phyloP scores from a whole-genome alignment of 805 yeast genomes.

The Monosporozyma siamensis region DNA sequence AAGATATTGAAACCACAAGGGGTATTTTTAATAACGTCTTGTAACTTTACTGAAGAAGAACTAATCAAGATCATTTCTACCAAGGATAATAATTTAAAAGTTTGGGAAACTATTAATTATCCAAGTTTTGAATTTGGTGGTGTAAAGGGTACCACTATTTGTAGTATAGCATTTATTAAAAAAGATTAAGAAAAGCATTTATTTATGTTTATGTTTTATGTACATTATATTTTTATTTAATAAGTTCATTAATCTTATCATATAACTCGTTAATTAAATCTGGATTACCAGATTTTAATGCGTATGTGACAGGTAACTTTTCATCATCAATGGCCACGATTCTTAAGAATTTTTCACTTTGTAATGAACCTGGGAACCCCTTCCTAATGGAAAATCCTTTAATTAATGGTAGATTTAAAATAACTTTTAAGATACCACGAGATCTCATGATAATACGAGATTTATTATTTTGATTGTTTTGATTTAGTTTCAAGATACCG shows the following conservation, averaged over 20 bases:
- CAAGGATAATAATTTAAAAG: constrained; percentile 38
- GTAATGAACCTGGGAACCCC: constrained; percentile 81
- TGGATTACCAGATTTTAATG: constrained; percentile 59
- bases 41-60: constrained; percentile 86
- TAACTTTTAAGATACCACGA: constrained; percentile 72
- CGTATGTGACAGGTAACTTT: constrained; percentile 70
- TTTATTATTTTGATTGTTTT: constrained; percentile 30
- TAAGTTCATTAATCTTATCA: constrained; percentile 27
- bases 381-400: constrained; percentile 52
- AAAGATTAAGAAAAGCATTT: constrained; percentile 4
- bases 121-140: constrained; percentile 90
- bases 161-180: constrained; percentile 70
- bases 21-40: constrained; percentile 72
- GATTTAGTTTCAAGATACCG: constrained; percentile 78
- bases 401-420: constrained; percentile 63
- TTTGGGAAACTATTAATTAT: constrained; percentile 62
- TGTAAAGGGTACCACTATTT: constrained; percentile 74
- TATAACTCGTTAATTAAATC: constrained; percentile 51
- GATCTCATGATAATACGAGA: constrained; percentile 85
- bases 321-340: constrained; percentile 56
- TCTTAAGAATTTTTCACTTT: constrained; percentile 76
- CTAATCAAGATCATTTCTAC: constrained; percentile 44
- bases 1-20: constrained; percentile 47
- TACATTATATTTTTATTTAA: too few relatives aligned
- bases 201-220: too few relatives aligned